Base-by-base conservation (phyloP, 108 stramenopile genomes). In the Discostella pseudostelligera region DNA sequence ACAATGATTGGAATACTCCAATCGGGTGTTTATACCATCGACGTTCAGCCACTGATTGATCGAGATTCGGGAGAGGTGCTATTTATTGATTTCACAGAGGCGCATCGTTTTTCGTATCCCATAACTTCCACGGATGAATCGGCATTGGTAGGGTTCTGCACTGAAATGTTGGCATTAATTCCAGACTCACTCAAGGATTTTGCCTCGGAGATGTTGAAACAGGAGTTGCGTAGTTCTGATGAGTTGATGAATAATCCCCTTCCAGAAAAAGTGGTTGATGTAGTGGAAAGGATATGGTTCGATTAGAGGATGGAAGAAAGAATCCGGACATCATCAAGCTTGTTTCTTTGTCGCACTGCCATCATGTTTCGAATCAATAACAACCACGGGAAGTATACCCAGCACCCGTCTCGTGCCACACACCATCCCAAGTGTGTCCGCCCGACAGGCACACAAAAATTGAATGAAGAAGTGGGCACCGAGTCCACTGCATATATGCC, bases 1-100 rank as follows among this genome's bases (percentile, higher is more conserved):
- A 81, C 84, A 8, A 67, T 83, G 84, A 60, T 83, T 17, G 80
- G 81, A 45, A 85, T 89, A 78, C 58, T 89, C 4, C 36, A 47
- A 22, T 84, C 84, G 17, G 65, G 72, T 42, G 59, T 86, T 11
- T 70, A 80, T 19, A 86, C 84, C 0, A 70, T 68, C 8, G 88
- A 89, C 69, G 78, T 89, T 6, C 85, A 89, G 47, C 74, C 82
- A 9, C 74, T 89, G 44, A 81, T 89, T 32, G 69, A 75, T 0
- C 50, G 47, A 46, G 56, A 71, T 7, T 81, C 85, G 21, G 88
- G 88, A 4, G 56, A 73, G 11, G 67, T 81, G 11, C 13, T 89
- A 7, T 84, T 89, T 50, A 89, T 89, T 61, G 88, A 89, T 60
- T 81, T 89, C 79, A 89, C 83, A 26, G 85, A 89, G 65, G 88